Conservation (phyloP, 2,329 filamentous ascomycete species). For the Thelonectria rubi region DNA sequence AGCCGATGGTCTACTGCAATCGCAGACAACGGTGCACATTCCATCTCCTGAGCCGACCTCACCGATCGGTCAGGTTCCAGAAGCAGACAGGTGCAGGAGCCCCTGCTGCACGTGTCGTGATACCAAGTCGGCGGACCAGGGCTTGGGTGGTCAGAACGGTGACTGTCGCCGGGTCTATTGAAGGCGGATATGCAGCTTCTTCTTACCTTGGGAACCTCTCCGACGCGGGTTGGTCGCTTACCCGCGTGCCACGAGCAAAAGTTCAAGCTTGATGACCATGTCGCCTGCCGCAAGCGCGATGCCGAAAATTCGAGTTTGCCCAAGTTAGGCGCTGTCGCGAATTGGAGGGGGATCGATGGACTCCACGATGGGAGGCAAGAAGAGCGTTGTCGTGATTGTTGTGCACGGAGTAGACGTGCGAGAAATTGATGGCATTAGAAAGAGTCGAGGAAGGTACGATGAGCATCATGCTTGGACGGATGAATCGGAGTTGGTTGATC, state of each 20-base stretch:
- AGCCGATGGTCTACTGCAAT: not conserved
- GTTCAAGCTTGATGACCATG: not conserved
- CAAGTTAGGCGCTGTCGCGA: no score
- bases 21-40: not conserved
- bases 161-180: slow-evolving; percentile 6
- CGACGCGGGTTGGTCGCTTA: not conserved
- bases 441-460: no score
- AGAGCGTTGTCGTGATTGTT: slow-evolving; percentile 1
- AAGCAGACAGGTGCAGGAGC: slow-evolving; percentile 34
- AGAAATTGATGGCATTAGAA: no score
- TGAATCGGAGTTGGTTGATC: not conserved
- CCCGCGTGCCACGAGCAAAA: not conserved
- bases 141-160: slow-evolving; percentile 19
- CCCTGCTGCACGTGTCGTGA: slow-evolving; percentile 28
- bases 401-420: no score
- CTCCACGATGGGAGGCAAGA: slow-evolving; percentile 1
- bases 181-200: not conserved
- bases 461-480: no score
- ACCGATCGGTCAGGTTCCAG: slow-evolving; percentile 24
- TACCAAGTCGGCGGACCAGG: slow-evolving; percentile 18
- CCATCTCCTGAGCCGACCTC: slow-evolving; percentile 20
- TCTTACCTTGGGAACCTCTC: not conserved
- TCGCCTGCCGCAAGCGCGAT: no score
- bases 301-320: no score
- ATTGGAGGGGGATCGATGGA: no score